Evolutionary conservation across 2,329 filamentous ascomycete species (phyloP).

Genomic region (Neonectria punicea): DNA sequence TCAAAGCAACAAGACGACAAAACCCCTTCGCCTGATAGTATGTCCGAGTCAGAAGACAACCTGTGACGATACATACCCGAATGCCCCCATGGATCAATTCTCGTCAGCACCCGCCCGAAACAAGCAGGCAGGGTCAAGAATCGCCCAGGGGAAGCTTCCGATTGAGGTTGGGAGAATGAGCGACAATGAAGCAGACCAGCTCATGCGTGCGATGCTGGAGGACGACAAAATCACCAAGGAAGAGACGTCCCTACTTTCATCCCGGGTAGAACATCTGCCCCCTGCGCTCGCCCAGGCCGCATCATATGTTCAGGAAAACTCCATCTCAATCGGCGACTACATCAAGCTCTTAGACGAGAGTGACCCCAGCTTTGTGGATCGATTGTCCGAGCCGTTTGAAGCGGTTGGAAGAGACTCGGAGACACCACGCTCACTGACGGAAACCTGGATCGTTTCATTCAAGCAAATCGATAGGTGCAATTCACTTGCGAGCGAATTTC

Average conservation of each 20-base stretch:
- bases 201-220: conserved; percentile 37
- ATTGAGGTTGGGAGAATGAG: conserved; percentile 46
- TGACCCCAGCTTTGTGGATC: conserved; percentile 25
- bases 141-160: conserved; percentile 33
- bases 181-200: conserved; percentile 35
- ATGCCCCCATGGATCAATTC: conserved; percentile 43
- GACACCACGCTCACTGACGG: conserved; percentile 38
- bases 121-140: conserved; percentile 41
- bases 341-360: conserved; percentile 40
- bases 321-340: conserved; percentile 38
- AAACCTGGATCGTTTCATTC: conserved; percentile 48
- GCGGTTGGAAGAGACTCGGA: conserved; percentile 42
- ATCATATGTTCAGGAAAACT: conserved; percentile 45
- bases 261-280: conserved; percentile 44
- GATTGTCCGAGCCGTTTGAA: conserved; percentile 45
- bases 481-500: conserved; percentile 40
- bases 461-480: conserved; percentile 43
- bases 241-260: conserved; percentile 33
- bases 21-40: too few species aligned
- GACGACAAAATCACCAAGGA: neutral
- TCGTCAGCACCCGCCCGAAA: conserved; percentile 51
- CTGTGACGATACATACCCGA: conserved; percentile 38
- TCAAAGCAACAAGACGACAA: neutral
- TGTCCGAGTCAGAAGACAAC: neutral
- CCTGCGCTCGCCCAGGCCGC: conserved; percentile 48